These are phyloP conservation scores for Monosporozyma unispora DNA, from an alignment of 805 yeast genomes.

Conservation along the genomic window DNA sequence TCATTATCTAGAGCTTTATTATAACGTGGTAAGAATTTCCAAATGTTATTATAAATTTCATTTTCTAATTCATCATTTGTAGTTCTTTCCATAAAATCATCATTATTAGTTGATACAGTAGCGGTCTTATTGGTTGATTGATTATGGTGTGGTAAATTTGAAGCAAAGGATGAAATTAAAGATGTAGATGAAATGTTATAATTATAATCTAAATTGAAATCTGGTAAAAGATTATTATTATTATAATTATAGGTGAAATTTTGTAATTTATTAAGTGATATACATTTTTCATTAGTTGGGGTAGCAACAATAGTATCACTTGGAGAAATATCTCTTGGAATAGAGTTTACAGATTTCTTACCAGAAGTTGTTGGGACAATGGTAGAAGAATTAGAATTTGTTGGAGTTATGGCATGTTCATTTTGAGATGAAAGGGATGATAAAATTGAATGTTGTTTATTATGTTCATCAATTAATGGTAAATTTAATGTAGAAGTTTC, in stretches of 20 bases:
- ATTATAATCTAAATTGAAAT: slow-evolving; percentile 1
- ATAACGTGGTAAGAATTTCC: slow-evolving; percentile 11
- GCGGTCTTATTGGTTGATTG: neutral
- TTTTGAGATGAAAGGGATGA: neutral
- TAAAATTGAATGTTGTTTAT: neutral
- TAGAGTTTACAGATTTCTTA: neutral
- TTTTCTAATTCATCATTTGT: slow-evolving; percentile 6
- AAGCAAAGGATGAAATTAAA: neutral
- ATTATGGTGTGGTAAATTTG: neutral
- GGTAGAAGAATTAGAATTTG: neutral
- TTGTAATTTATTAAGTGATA: neutral
- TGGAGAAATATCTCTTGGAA: slow-evolving; percentile 6
- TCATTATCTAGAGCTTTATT: slow-evolving; percentile 2
- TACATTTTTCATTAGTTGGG: slow-evolving; percentile 2
- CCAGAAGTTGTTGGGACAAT: neutral
- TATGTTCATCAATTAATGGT: neutral
- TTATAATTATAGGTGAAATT: neutral
- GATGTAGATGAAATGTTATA: slow-evolving; percentile 1
- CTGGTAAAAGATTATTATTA: neutral
- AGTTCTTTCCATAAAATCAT: neutral
- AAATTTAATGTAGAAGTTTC: neutral
- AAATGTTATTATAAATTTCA: slow-evolving; percentile 8
- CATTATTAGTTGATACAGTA: neutral
- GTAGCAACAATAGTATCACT: slow-evolving; percentile 6
- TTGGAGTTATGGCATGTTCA: neutral